Evolutionary conservation across 257 asterid genomes (phyloP).

Genomic region (Scutellaria barbata): DNA sequence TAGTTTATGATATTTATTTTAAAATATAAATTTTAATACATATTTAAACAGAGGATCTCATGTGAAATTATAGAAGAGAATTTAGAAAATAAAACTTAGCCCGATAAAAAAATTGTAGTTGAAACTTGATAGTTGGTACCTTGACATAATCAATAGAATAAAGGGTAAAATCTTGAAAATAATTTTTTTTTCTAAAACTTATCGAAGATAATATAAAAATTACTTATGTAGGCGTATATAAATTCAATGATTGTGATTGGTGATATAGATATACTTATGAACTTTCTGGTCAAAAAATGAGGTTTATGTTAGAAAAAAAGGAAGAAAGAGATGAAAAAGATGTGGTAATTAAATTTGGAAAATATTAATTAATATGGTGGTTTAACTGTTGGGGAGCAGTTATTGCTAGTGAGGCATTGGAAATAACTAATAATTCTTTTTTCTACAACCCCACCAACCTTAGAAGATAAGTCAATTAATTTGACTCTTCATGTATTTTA

Average conservation of each 20-base stretch:
- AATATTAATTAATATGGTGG: slow-evolving; percentile 31
- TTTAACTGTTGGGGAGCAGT: slow-evolving; percentile 40
- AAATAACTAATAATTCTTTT: neutral
- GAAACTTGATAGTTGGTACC: too few relatives aligned
- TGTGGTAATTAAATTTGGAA: neutral
- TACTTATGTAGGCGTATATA: neutral
- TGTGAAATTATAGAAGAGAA: too few relatives aligned
- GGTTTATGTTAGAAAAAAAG: neutral
- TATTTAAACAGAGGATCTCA: too few relatives aligned
- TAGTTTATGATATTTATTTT: too few relatives aligned
- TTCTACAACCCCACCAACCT: slow-evolving; percentile 29
- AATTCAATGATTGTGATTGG: slow-evolving; percentile 13
- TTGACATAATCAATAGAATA: neutral
- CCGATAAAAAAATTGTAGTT: too few relatives aligned
- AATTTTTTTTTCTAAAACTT: slow-evolving; percentile 20
- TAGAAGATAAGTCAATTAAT: slow-evolving; percentile 23
- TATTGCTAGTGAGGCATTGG: slow-evolving; percentile 19
- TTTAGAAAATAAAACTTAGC: too few relatives aligned
- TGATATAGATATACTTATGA: neutral
- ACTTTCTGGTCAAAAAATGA: neutral
- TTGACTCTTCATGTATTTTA: slow-evolving; percentile 35
- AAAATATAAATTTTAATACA: too few relatives aligned
- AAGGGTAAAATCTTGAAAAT: neutral
- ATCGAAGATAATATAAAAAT: too few relatives aligned
- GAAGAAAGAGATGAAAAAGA: neutral